These are phyloP conservation scores for Dictyostelium brefeldianum DNA, from an alignment of 78 protist species.

Conservation along the genomic window DNA sequence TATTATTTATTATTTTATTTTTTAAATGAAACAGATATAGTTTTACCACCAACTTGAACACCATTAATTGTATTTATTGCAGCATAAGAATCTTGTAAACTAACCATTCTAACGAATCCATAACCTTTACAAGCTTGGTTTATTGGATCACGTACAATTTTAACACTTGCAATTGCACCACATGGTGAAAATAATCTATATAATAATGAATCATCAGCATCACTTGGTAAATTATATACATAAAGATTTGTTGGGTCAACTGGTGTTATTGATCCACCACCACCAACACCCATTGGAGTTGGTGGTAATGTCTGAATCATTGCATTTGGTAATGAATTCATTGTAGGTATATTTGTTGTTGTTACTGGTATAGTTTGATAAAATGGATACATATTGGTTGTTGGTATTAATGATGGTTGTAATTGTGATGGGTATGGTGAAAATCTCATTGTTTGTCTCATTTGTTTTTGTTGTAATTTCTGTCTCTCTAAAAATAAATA, in stretches of 20 bases:
- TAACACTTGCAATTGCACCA: slow-evolving; percentile 77
- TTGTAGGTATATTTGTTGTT: background rate
- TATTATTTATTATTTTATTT: slow-evolving; percentile 17
- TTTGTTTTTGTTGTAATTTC: slow-evolving; percentile 28
- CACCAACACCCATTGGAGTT: no score
- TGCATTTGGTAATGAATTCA: background rate
- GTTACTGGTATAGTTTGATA: slow-evolving; percentile 11
- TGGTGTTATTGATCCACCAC: background rate
- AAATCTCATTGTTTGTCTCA: slow-evolving; percentile 18
- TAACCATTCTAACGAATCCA: slow-evolving; percentile 76
- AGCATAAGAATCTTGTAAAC: slow-evolving; percentile 17
- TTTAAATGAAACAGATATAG: slow-evolving; percentile 46
- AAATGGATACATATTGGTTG: slow-evolving; percentile 9
- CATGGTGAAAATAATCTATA: slow-evolving; percentile 60
- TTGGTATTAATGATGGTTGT: background rate
- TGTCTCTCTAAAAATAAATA: background rate
- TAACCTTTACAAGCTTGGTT: slow-evolving; percentile 50
- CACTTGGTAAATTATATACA: slow-evolving; percentile 43
- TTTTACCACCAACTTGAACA: slow-evolving; percentile 42
- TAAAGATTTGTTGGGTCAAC: slow-evolving; percentile 64
- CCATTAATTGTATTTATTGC: slow-evolving; percentile 60
- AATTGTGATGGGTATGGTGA: slow-evolving; percentile 57
- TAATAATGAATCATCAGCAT: slow-evolving; percentile 57
- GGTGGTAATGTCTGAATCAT: slow-evolving; percentile 1
- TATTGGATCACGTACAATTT: slow-evolving; percentile 51